Conservation (phyloP, 169 alveolate genomes). For the Plasmodium gallinaceum region DNA sequence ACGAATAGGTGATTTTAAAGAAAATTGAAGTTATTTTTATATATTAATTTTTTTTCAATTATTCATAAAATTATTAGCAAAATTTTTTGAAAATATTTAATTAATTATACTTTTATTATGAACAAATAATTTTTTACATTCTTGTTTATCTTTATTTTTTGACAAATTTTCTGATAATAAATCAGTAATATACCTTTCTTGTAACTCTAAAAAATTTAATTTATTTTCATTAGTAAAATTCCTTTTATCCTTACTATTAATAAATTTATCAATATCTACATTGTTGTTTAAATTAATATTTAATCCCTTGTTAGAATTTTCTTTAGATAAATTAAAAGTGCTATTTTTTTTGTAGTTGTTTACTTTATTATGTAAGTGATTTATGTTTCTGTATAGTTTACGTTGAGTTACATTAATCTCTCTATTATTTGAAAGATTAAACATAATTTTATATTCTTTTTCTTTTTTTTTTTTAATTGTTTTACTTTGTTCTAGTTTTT, state of each 20-base stretch:
- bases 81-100: neutral
- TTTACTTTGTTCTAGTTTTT: slow-evolving; percentile 8
- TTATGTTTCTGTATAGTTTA: neutral
- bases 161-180: slow-evolving; percentile 23
- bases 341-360: neutral
- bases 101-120: neutral
- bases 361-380: neutral
- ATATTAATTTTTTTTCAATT: neutral
- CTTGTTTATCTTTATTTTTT: slow-evolving; percentile 2
- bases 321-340: neutral
- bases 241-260: slow-evolving; percentile 9
- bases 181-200: slow-evolving; percentile 14
- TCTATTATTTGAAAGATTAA: slow-evolving; percentile 1
- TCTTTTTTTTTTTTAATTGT: too few relatives aligned
- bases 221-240: slow-evolving; percentile 14
- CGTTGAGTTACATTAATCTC: slow-evolving; percentile 4
- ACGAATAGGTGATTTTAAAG: too few relatives aligned
- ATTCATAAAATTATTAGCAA: neutral
- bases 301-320: slow-evolving; percentile 1
- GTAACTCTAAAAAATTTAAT: slow-evolving; percentile 8
- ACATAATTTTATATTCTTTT: slow-evolving; percentile 17
- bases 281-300: slow-evolving; percentile 13
- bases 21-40: too few relatives aligned
- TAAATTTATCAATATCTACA: neutral
- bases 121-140: slow-evolving; percentile 5